Evolutionary conservation across 2,329 filamentous ascomycete species (phyloP).

Genomic region (Ceratocystis harringtonii): DNA sequence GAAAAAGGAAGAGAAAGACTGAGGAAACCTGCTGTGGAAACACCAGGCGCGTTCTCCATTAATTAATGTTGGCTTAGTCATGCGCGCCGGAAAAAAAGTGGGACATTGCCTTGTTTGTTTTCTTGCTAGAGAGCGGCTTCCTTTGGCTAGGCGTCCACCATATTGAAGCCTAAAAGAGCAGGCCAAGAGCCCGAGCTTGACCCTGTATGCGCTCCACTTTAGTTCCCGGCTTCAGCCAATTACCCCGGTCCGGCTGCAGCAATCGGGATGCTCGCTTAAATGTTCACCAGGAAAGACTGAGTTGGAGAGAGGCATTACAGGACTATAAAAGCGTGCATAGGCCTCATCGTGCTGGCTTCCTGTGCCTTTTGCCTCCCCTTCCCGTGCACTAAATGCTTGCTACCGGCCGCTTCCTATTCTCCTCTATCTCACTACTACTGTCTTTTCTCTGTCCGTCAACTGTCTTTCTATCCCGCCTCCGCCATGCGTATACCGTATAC

Average conservation of each 20-base stretch:
- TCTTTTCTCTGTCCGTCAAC: neutral
- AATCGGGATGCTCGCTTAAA: constrained; percentile 2
- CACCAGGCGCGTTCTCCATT: neutral
- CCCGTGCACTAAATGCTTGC: neutral
- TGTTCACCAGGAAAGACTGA: neutral
- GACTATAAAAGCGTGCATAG: neutral
- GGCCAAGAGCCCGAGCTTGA: neutral
- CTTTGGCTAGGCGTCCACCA: neutral
- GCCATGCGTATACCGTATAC: constrained; percentile 55
- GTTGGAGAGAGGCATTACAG: neutral
- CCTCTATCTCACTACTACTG: constrained; percentile 7
- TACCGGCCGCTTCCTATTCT: neutral
- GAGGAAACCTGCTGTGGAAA: neutral
- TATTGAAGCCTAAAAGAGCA: neutral
- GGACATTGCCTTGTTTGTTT: neutral
- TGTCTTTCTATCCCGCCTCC: neutral
- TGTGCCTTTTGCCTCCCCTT: neutral
- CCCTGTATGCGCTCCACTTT: neutral
- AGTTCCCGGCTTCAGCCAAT: neutral
- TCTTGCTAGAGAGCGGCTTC: neutral
- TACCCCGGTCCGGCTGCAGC: neutral
- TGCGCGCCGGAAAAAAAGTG: neutral
- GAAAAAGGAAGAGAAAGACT: too few relatives aligned
- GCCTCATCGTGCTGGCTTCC: neutral
- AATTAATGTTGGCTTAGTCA: neutral